phyloP scores from a whole-genome alignment of 768 basidiomycete genomes.

The Terana coerulea region DNA sequence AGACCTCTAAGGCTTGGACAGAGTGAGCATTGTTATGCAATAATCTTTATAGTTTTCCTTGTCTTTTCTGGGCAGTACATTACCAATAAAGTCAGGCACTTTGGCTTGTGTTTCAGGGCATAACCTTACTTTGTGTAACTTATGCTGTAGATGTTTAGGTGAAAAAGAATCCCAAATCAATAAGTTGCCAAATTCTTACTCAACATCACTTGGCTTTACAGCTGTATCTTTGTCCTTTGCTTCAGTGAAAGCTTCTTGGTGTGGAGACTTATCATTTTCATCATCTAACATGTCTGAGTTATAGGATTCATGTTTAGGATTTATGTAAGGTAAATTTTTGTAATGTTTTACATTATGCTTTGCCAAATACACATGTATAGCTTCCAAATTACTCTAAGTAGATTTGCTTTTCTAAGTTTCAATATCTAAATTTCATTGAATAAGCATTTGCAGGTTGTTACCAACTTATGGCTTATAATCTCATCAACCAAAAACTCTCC shows the following conservation, averaged over 20 bases:
- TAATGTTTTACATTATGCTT: not conserved
- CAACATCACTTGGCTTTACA: not conserved
- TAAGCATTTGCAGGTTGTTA: not conserved
- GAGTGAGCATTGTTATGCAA: slow-evolving; percentile 18
- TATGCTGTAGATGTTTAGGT: slow-evolving; percentile 12
- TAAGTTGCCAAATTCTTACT: too few relatives aligned
- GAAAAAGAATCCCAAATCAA: too few relatives aligned
- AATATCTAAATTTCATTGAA: not conserved
- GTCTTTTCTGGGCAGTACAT: slow-evolving; percentile 26
- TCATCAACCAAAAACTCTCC: not conserved
- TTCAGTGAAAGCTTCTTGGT: too few relatives aligned
- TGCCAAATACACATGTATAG: not conserved
- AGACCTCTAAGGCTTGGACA: slow-evolving; percentile 11
- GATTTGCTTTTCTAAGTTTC: not conserved
- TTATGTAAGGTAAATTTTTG: not conserved
- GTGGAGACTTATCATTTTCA: too few relatives aligned
- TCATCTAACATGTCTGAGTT: not conserved
- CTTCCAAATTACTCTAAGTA: too few relatives aligned
- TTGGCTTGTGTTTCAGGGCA: not conserved
- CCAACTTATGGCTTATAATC: slow-evolving; percentile 15
- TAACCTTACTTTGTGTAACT: slow-evolving; percentile 20
- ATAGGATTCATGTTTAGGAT: not conserved
- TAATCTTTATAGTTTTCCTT: slow-evolving; percentile 17
- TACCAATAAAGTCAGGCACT: slow-evolving; percentile 30
- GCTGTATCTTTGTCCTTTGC: not conserved